Base-by-base conservation (phyloP, 139 green algal species). In the Parachlorella kessleri region DNA sequence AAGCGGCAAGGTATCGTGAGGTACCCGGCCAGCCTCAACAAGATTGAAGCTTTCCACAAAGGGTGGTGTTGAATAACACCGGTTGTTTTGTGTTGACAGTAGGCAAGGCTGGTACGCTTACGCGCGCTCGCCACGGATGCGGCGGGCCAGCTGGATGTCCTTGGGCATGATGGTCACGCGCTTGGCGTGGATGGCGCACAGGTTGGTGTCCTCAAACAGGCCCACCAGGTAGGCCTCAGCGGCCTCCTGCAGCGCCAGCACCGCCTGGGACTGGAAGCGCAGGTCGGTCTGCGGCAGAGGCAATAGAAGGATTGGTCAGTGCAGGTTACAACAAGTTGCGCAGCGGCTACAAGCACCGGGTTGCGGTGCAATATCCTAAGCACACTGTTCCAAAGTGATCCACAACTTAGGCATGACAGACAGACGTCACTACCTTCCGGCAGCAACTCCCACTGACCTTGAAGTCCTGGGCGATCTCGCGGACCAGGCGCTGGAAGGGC, bases 391-490 rank as follows among this genome's bases (percentile, higher is more conserved):
- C 96, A 68, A 99, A 99, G 81, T 99, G 89, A 76, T 95, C 96
- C 40, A 99, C 96, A 83, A 99, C 89, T 91, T 98, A 99, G 53
- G 95, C 96, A 91, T 99, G n/a, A n/a, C n/a, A n/a, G n/a, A n/a
- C n/a, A n/a, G n/a, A n/a, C n/a, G n/a, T n/a, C n/a, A n/a, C n/a
- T n/a, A n/a, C n/a, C n/a, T n/a, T n/a, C n/a, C n/a, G n/a, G n/a
- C n/a, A n/a, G n/a, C n/a, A n/a, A n/a, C n/a, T n/a, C n/a, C n/a
- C n/a, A n/a, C n/a, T n/a, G n/a, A 75, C 70, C 92, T 99, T 98
- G 96, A 98, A 99, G 90, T 99, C 96, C 92, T 98, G 95, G 35
- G 96, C 95, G 75, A 99, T 99, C 89, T 99, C 96, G 72, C 96
- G 91, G 23, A 99, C 96, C 72, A 99, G 88, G 70, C 95, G 90